A percentile compares a stretch with the other conserved stretches of the same genome.
phyloP scores from a whole-genome alignment of 2,329 filamentous ascomycete species.

The Diaporthe amygdali region DNA sequence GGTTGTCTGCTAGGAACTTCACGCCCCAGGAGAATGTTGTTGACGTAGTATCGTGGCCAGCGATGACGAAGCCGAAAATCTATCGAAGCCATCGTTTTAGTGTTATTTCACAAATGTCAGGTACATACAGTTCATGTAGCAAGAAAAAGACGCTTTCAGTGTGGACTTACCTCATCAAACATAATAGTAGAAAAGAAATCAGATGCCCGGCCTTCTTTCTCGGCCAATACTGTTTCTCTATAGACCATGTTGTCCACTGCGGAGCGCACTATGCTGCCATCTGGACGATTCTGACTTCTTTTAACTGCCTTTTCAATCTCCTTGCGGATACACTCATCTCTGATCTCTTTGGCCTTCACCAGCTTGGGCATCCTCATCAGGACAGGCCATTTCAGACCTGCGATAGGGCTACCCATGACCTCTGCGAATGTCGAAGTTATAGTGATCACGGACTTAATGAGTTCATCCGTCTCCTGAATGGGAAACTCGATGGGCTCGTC shows the following conservation, averaged over 20 bases:
- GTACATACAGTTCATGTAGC: neutral
- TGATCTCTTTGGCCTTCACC: neutral
- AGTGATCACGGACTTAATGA: neutral
- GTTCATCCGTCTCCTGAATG: neutral
- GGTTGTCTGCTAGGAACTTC: slow-evolving; percentile 43
- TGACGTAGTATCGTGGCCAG: slow-evolving; percentile 49
- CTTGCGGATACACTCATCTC: neutral
- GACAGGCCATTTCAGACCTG: neutral
- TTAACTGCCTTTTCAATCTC: neutral
- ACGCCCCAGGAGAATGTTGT: slow-evolving; percentile 47
- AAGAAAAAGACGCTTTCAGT: neutral
- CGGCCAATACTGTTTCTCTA: neutral
- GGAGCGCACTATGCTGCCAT: neutral
- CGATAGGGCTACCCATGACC: neutral
- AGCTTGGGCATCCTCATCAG: neutral
- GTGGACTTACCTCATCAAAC: neutral
- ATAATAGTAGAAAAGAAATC: neutral
- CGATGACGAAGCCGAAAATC: slow-evolving; percentile 44
- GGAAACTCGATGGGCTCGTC: neutral
- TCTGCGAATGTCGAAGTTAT: neutral
- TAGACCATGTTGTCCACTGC: neutral
- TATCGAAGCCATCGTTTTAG: slow-evolving; percentile 32
- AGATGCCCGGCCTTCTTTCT: slow-evolving; percentile 22
- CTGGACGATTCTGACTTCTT: neutral
- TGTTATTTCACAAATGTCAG: neutral